A percentile compares a stretch with the other conserved stretches of the same genome.
phyloP scores from a whole-genome alignment of 805 yeast species.

The Blastobotrys attinorum region DNA sequence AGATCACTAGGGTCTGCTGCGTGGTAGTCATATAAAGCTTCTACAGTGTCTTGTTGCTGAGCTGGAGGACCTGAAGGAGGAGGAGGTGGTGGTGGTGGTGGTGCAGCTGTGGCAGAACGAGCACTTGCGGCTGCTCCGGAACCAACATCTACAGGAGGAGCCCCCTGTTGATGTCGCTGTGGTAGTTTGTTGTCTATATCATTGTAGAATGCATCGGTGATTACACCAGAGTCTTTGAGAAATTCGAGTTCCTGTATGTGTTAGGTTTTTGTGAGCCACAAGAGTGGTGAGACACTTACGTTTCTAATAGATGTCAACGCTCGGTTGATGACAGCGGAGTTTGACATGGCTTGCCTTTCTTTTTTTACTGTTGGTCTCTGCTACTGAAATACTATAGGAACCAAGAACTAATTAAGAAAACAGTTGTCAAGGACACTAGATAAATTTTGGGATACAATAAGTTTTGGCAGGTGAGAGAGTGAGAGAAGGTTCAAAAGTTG shows the following conservation, averaged over 20 bases:
- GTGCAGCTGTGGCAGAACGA: constrained; percentile 6
- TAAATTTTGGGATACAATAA: no score
- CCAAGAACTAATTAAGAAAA: no score
- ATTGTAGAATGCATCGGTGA: constrained; percentile 47
- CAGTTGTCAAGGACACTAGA: no score
- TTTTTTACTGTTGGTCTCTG: no score
- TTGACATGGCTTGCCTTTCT: constrained; percentile 8
- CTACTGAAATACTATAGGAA: no score
- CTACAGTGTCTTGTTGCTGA: constrained; percentile 34
- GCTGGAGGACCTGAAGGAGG: constrained; percentile 17
- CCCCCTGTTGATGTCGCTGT: constrained; percentile 43
- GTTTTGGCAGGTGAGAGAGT: no score
- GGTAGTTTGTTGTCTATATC: constrained; percentile 50
- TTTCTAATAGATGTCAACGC: constrained; percentile 67
- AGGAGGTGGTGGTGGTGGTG: constrained; percentile 18
- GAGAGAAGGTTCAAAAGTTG: no score
- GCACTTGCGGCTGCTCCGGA: constrained; percentile 4
- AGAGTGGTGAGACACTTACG: constrained; percentile 28
- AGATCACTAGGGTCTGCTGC: constrained; percentile 76
- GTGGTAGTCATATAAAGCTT: constrained; percentile 65
- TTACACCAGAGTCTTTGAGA: constrained; percentile 64
- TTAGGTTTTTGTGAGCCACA: not conserved
- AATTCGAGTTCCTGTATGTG: constrained; percentile 59
- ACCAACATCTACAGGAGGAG: constrained; percentile 38
- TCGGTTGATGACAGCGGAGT: constrained; percentile 47